These are phyloP conservation scores for Viola pubescens DNA, from an alignment of 441 rosid genomes.

Conservation along the genomic window DNA sequence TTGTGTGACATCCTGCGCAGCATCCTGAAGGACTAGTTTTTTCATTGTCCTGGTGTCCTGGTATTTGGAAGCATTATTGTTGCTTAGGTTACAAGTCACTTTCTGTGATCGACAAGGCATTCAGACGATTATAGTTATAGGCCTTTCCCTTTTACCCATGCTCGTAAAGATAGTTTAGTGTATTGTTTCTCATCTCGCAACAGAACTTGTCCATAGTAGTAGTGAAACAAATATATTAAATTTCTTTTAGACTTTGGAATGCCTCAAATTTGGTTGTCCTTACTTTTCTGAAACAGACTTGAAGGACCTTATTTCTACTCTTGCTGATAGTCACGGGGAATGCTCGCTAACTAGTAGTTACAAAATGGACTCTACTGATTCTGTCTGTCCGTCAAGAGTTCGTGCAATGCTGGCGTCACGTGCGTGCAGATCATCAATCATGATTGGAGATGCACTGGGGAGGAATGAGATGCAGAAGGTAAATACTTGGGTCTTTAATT, in stretches of 20 bases:
- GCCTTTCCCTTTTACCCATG: too few species aligned
- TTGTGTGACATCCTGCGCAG: too few species aligned
- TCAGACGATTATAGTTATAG: neutral
- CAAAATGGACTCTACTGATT: constrained; percentile 60
- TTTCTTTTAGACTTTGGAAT: neutral
- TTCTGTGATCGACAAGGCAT: neutral
- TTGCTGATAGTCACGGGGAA: constrained; percentile 73
- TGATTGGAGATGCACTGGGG: constrained; percentile 86
- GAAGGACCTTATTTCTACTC: constrained; percentile 80
- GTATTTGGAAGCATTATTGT: neutral
- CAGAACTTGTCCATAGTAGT: too few species aligned
- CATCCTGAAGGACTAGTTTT: too few species aligned
- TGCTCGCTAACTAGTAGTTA: constrained; percentile 72
- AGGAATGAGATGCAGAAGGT: constrained; percentile 90
- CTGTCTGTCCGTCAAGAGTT: constrained; percentile 87
- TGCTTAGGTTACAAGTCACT: neutral
- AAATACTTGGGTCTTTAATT: neutral
- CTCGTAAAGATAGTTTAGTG: too few species aligned
- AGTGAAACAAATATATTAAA: neutral
- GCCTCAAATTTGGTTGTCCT: neutral
- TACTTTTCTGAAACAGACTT: constrained; percentile 51
- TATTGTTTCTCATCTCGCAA: too few species aligned
- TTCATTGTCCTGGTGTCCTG: too few species aligned
- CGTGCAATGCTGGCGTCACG: constrained; percentile 89
- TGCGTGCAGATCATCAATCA: constrained; percentile 84